Evolutionary conservation across 202 grass and related monocot genomes (phyloP), one percentile per base, ranked within the genome.

Genomic region (Eragrostis tef): DNA sequence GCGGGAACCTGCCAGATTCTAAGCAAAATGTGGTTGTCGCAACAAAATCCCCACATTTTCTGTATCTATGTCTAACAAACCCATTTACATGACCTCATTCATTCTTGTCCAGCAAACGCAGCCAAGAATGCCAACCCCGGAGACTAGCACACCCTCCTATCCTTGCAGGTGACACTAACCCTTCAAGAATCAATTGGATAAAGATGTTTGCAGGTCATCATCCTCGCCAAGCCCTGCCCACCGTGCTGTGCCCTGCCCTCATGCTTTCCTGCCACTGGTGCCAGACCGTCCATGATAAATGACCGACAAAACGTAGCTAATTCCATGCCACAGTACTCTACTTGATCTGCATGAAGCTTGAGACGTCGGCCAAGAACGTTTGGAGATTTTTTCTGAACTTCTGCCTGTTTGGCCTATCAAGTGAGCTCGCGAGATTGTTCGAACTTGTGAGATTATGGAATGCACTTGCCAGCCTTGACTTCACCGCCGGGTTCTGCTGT

Each of bases 361-460:
- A 86, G 61, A 93, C 63, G 27, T 94, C 95, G 36, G 59, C 86
- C 85, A 98, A 74, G 73, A 98, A 98, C 66, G 34, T 19, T 20
- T 70, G 90, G 67, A 98, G 85, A 59, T 93, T 98, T 88, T 93
- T 98, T 79, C 95, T 93, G 53, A 98, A 98, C 64, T 79, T 98
- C 75, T 91, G 90, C 49, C 90, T 91, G 59, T 94, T 94, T 50
- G 79, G 87, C 15, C 95, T 79, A 58, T 98, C 90, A 2, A 98
- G 95, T 3, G 80, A 88, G 56, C 77, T 84, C 26, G 88, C 85
- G 66, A 98, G 95, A 72, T 93, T 83, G 70, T 94, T 94, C 7
- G 83, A 89, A 46, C 86, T 94, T 19, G 88, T 95, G 48, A 98
- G 90, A 74, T 82, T 88, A 87, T 93, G 85, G 77, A 93, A 94